Base-by-base conservation (phyloP, 2,329 filamentous ascomycete genomes). In the Fonsecaea pedrosoi region DNA sequence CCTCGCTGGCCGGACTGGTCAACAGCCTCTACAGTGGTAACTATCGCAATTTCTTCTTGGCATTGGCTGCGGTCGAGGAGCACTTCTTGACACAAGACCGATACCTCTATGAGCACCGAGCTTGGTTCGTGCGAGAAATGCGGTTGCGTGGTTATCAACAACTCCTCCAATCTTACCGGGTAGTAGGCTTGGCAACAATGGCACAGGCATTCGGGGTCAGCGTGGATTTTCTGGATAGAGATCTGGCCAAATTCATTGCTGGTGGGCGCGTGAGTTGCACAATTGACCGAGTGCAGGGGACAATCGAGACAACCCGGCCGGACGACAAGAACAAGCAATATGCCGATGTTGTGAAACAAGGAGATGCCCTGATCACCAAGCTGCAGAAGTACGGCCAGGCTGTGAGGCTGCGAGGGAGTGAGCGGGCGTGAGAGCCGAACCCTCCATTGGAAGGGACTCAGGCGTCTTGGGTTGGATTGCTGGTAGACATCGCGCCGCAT, bases 301-400 rank as follows among this genome's bases (percentile, higher is more conserved):
- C 98, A 73, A 98, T 99, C 75, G 95, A 98, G 86, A 99, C 95
- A 54, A 97, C 97, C 83, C 87, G 95, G 62, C 94, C 94, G 8
- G 95, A 98, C 78, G 94, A 97, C 83, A 99, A 99, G 89, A 98
- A 98, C 86, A 97, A 97, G 86, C 95, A 99, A 83, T 99, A 99
- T 81, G 91, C 94, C 74, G 95, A 99, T 75, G 93, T 98, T 42
- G 93, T 99, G 69, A 95, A 95, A 83, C 95, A 98, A 78, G 95
- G 95, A 37, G 95, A 99, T 80, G 92, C 96, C 81, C 86, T 99
- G 70, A 98, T 99, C 78, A 99, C 95, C 66, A 99, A 99, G 86
- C 84, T 99, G 73, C 95, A 99, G 83, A 99, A 99, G 85, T 99
- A 99, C 79, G 95, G 95, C 54, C 95, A 99, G 81, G 91, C 95